Percentiles rank a stretch among this genome's conserved stretches.
Evolutionary conservation across 1,284 basidiomycete genomes (phyloP).

Genomic region (Cerioporus squamosus): DNA sequence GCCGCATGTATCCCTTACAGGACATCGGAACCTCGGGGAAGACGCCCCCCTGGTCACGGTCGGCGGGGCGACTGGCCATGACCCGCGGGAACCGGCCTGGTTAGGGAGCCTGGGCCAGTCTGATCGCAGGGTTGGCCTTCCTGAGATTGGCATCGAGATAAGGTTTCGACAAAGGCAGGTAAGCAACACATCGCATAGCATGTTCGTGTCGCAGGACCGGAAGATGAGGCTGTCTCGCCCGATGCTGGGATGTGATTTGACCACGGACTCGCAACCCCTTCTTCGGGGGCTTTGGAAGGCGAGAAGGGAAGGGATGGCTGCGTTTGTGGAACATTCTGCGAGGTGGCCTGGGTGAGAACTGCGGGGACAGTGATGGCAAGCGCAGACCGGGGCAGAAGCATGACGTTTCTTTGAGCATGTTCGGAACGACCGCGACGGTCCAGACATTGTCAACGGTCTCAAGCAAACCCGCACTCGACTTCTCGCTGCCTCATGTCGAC

Average conservation of each 20-base stretch:
- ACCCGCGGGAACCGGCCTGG: background rate
- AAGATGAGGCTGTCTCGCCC: constrained; percentile 1
- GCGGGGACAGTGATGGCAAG: constrained; percentile 8
- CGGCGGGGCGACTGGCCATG: constrained; percentile 1
- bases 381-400: constrained; percentile 2
- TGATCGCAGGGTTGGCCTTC: background rate
- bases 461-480: background rate
- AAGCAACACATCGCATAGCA: constrained; percentile 4
- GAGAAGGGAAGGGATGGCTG: background rate
- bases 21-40: background rate
- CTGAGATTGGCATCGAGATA: constrained; percentile 26
- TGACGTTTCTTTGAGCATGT: constrained; percentile 3
- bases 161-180: constrained; percentile 17
- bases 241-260: constrained; percentile 15
- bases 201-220: background rate
- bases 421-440: constrained; percentile 2
- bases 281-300: constrained; percentile 24
- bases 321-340: constrained; percentile 9
- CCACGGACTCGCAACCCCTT: constrained; percentile 10
- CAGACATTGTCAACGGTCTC: constrained; percentile 2
- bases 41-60: constrained; percentile 1
- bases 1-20: constrained; percentile 8
- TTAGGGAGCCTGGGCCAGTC: constrained; percentile 2
- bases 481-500: background rate
- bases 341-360: background rate